These are phyloP conservation scores for Fistulifera solaris DNA, from an alignment of 108 stramenopile genomes.

Conservation along the genomic window DNA sequence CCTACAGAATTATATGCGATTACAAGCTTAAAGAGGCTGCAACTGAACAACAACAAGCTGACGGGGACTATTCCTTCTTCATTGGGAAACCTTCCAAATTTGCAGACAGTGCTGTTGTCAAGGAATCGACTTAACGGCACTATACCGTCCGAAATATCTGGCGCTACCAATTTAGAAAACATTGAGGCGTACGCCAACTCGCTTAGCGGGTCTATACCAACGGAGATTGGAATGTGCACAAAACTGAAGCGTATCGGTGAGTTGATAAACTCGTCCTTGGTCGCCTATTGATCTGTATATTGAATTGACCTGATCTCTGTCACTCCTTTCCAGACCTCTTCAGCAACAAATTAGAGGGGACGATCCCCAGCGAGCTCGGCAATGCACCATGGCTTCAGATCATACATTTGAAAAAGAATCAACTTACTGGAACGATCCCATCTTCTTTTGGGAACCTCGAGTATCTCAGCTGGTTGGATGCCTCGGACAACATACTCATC, in stretches of 20 bases:
- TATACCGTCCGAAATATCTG: slow-evolving; percentile 7
- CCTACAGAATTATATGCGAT: slow-evolving; percentile 15
- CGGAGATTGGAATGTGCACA: slow-evolving; percentile 11
- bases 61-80: slow-evolving; percentile 7
- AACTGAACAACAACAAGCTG: slow-evolving; percentile 3
- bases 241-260: slow-evolving; percentile 39
- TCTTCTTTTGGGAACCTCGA: slow-evolving; percentile 28
- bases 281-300: background rate
- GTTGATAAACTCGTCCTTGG: background rate
- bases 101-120: slow-evolving; percentile 11
- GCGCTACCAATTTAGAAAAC: background rate
- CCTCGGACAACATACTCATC: slow-evolving; percentile 19
- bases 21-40: slow-evolving; percentile 4
- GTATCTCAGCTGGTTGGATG: slow-evolving; percentile 45
- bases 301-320: too few relatives aligned
- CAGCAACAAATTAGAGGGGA: slow-evolving; percentile 35
- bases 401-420: slow-evolving; percentile 48
- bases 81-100: slow-evolving; percentile 1
- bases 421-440: slow-evolving; percentile 41
- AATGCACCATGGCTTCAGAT: slow-evolving; percentile 31
- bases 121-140: slow-evolving; percentile 17
- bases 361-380: slow-evolving; percentile 20
- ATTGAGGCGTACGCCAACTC: background rate
- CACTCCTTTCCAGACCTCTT: slow-evolving; percentile 46
- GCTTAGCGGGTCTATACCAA: slow-evolving; percentile 27